Base-by-base conservation (phyloP, 2,329 filamentous ascomycete genomes). In the Pseudogymnoascus sp. region DNA sequence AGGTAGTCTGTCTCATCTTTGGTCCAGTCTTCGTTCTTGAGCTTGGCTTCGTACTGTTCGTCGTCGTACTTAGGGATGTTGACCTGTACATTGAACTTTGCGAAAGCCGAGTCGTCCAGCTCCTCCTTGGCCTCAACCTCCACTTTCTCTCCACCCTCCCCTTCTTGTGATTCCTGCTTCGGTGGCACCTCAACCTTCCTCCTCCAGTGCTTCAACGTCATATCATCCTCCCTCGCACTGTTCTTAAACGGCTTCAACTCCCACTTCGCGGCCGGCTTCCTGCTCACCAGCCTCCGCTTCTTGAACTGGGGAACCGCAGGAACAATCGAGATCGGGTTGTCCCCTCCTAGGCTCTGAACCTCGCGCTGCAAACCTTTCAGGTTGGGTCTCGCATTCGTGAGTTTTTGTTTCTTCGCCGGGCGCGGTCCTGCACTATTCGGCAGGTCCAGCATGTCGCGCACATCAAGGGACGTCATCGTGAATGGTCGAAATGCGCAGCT, bases 1-100 rank as follows among this genome's bases (percentile, higher is more conserved):
- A 99, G 77, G 72, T 97, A 97, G 73, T 97, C 92, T 7, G 95
- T 99, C 76, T 99, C 95, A 70, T 95, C 88, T 71, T 89, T 91
- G 13, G 89, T 88, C 95, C 95, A 99, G 69, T 93, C 87, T 13
- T 85, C 79, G 71, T 81, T 88, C 69, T 86, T 82, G 61, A 99
- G 76, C 66, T 89, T 85, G 64, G 85, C 81, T 65, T 87, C 83
- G 76, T 99, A 99, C 73, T 96, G 88, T 66, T 93, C 90, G 67
- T 96, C 89, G 65, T 85, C 91, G 75, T 97, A 97, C 65, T 86
- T 82, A 0, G 93, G 91, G 37, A 92, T 81, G 3, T 88, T 82
- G 13, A 93, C 84, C 67, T 88, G 83, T 62, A 96, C 86, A 72
- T 97, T 96, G 81, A 89, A 97, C 73, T 93, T 96, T 59, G 90